phyloP scores from a whole-genome alignment of 805 yeast species.

The Ogataea haglerorum region DNA sequence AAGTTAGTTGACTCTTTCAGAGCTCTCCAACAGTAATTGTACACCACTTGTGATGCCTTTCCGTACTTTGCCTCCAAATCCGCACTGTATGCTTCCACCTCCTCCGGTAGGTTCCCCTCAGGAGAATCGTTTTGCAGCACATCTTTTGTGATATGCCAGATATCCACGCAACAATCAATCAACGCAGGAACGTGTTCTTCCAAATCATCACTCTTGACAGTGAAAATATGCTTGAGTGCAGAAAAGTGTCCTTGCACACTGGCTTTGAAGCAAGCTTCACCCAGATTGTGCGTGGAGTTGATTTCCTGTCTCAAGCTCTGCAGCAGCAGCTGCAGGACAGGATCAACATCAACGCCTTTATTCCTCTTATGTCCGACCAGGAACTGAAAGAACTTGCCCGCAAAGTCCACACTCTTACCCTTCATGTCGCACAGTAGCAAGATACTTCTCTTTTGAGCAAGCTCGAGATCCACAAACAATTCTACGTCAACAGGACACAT shows the following conservation, averaged over 20 bases:
- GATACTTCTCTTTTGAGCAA: slow-evolving; percentile 24
- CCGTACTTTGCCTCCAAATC: slow-evolving; percentile 34
- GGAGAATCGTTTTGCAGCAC: slow-evolving; percentile 68
- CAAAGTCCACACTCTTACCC: slow-evolving; percentile 74
- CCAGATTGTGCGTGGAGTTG: slow-evolving; percentile 35
- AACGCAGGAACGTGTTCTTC: slow-evolving; percentile 9
- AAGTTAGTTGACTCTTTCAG: slow-evolving; percentile 69
- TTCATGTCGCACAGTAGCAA: slow-evolving; percentile 37
- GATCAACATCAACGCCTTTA: slow-evolving; percentile 17
- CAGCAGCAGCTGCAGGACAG: slow-evolving; percentile 34
- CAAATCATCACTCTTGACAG: slow-evolving; percentile 2
- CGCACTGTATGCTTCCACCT: slow-evolving; percentile 36
- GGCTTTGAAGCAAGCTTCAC: slow-evolving; percentile 42
- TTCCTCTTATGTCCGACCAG: slow-evolving; percentile 34
- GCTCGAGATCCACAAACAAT: slow-evolving; percentile 17
- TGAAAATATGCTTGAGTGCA: slow-evolving; percentile 43
- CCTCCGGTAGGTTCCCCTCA: slow-evolving; percentile 57
- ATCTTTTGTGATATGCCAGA: slow-evolving; percentile 46
- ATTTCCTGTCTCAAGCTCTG: slow-evolving; percentile 34
- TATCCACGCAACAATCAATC: slow-evolving; percentile 8
- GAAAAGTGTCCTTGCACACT: slow-evolving; percentile 72
- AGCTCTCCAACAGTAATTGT: slow-evolving; percentile 79
- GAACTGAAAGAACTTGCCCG: slow-evolving; percentile 63
- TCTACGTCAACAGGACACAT: slow-evolving; percentile 39
- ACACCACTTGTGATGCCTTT: slow-evolving; percentile 42